Evolutionary conservation across 495 filamentous ascomycete species (phyloP), one percentile per base, ranked within the genome.

Genomic region (Penicillium odoratum): DNA sequence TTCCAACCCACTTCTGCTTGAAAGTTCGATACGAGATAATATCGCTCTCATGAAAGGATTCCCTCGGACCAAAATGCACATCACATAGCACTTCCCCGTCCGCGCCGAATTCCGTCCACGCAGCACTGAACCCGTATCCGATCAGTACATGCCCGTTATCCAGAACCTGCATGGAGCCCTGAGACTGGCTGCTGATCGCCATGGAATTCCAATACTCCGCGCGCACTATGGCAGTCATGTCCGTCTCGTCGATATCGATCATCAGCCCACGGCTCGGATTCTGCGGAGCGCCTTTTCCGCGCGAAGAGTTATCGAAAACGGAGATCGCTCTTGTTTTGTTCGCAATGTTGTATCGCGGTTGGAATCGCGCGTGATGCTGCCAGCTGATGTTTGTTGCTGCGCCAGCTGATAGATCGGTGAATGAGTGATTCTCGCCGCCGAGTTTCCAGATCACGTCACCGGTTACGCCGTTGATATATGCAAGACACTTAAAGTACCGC

Each of bases 161-260:
- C 0, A 83, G 67, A 7, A 75, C 31, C 61, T 83, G 75, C 18
- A 75, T 60, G 11, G 75, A 76, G 10, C 83, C 83, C 57, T 80
- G 76, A 0, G 74, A 80, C 11, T 69, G 69, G 18, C 68, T 69
- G 44, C 60, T 70, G 10, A 79, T 70, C 5, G 62, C 44, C 13
- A 71, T 29, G 2, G 66, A 57, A 26, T 68, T 72, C 59, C 56
- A 64, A 63, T 78, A 82, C 15, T 66, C 66, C 47, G 70, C 60
- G 5, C 71, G 61, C 9, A 80, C 55, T 0, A 46, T 25, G n/a
- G 66, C 76, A 4, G 74, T 79, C 71, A 72, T 73, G 0, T 63
- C 49, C 13, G 53, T 58, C 31, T 70, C 69, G 65, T 84, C 65
- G 33, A 83, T 58, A 51, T 74, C 66, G 48, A 83, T 51, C 51